These are phyloP conservation scores for Hyphopichia burtonii DNA, from an alignment of 1,139 yeast genomes.

Conservation along the genomic window DNA sequence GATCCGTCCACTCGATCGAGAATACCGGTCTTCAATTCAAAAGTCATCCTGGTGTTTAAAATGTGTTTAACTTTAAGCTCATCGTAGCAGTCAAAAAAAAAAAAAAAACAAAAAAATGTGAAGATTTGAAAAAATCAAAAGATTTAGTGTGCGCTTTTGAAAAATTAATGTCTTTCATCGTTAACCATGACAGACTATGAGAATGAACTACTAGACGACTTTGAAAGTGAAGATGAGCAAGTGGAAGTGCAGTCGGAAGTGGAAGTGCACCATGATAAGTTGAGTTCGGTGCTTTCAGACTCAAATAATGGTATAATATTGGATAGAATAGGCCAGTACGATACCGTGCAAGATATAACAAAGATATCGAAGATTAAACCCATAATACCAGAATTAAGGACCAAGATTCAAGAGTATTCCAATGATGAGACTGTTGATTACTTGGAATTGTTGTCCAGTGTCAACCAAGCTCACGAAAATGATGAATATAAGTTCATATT, in stretches of 20 bases:
- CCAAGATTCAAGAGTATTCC: slow-evolving; percentile 22
- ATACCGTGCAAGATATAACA: slow-evolving; percentile 17
- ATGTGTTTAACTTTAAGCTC: neutral
- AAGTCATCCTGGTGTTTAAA: slow-evolving; percentile 11
- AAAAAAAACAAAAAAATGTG: neutral
- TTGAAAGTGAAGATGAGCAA: slow-evolving; percentile 20
- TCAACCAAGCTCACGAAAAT: slow-evolving; percentile 29
- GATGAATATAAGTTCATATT: slow-evolving; percentile 52
- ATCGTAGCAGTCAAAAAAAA: neutral
- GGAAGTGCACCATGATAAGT: no score
- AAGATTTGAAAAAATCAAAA: neutral
- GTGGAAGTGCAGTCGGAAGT: slow-evolving; percentile 1
- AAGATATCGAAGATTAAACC: slow-evolving; percentile 23
- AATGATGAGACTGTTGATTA: slow-evolving; percentile 30
- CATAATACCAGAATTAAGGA: slow-evolving; percentile 24
- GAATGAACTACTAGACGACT: slow-evolving; percentile 34
- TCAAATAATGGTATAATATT: slow-evolving; percentile 10
- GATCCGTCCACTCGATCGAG: slow-evolving; percentile 78
- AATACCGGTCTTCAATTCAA: slow-evolving; percentile 26
- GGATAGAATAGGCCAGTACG: slow-evolving; percentile 12
- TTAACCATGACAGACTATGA: slow-evolving; percentile 23
- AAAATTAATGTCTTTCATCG: neutral
- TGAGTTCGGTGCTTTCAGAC: slow-evolving; percentile 2
- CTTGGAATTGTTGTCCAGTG: slow-evolving; percentile 30
- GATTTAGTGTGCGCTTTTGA: neutral